Evolutionary conservation across 129 eudicot species (phyloP), one percentile per base, ranked within the genome.

Genomic region (sunflower (Helianthus annuus)): DNA sequence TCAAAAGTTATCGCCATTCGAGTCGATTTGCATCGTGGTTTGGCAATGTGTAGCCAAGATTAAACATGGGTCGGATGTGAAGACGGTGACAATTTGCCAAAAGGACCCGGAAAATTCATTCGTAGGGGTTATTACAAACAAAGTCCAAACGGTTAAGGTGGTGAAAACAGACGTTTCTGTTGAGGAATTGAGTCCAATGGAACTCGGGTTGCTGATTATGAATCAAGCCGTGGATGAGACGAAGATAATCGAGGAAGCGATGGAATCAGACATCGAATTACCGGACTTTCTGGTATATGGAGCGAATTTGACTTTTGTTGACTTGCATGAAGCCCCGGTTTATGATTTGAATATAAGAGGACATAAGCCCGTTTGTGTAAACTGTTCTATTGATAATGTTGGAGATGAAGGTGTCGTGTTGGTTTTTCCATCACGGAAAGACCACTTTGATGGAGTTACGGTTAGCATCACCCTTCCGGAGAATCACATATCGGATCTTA

Each of bases 371-470:
- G 63, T 65, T 45, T 40, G 64, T 19, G 97, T 90, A 16, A 81
- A 83, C 17, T 92, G 77, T 67, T 14, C 49, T 11, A 66, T 92
- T 8, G 90, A 92, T 78, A 85, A 84, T 9, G 48, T 92, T 73
- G 98, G 98, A 38, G 96, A 87, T 7, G 83, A 82, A 64, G 98
- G 98, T 66, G 83, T 80, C 7, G 92, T 92, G 75, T 65, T 92
- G 81, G 95, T 89, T 55, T 89, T 81, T 74, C 90, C 91, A 0
- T 79, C 77, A 36, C 71, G 67, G 4, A 63, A 74, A 59, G 40
- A 64, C 6, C 14, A 61, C 5, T 29, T 72, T 1, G 54, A 71
- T n/a, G 91, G 87, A 6, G 68, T 82, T 66, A 39, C 64, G 12
- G 85, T 86, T 22, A 85, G 79, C 34, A 68, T 82, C n/a, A 85